A percentile compares a stretch with the other conserved stretches of the same genome.
phyloP scores from a whole-genome alignment of 345 rosid species.

The Tarenaya hassleriana region DNA sequence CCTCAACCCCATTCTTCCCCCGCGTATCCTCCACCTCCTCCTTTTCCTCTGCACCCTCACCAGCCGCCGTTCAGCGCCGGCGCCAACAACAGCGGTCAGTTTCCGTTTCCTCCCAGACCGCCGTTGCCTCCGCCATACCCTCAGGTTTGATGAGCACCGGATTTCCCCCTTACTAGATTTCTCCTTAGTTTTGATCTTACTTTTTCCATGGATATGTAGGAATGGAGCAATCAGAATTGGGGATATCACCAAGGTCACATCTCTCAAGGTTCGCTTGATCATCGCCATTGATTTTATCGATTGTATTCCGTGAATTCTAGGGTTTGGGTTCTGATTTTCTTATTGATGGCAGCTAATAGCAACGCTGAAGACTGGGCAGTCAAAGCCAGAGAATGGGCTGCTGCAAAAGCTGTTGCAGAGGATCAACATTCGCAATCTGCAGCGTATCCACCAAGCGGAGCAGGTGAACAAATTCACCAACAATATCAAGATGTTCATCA shows the following conservation, averaged over 20 bases:
- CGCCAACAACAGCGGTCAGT: slow-evolving; percentile 33
- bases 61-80: slow-evolving; percentile 35
- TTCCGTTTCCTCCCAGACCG: slow-evolving; percentile 39
- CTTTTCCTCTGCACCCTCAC: slow-evolving; percentile 33
- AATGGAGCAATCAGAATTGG: slow-evolving; percentile 65
- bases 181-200: slow-evolving; percentile 10
- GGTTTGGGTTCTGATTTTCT: slow-evolving; percentile 19
- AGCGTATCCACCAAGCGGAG: slow-evolving; percentile 35
- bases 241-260: slow-evolving; percentile 56
- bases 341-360: slow-evolving; percentile 39
- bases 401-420: slow-evolving; percentile 46
- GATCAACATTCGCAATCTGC: slow-evolving; percentile 51
- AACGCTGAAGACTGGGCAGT: slow-evolving; percentile 90
- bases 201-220: slow-evolving; percentile 37
- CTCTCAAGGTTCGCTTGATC: slow-evolving; percentile 34
- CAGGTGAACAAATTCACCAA: slow-evolving; percentile 47
- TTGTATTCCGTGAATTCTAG: not conserved
- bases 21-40: slow-evolving; percentile 34
- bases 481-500: slow-evolving; percentile 58
- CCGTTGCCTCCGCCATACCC: slow-evolving; percentile 33
- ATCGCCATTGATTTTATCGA: slow-evolving; percentile 5
- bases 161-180: not conserved
- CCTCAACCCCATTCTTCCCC: slow-evolving; percentile 30
- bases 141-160: slow-evolving; percentile 33
- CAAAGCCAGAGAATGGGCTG: slow-evolving; percentile 93